Evolutionary conservation across 768 basidiomycete genomes (phyloP).

Genomic region (Crassisporium funariophilum): DNA sequence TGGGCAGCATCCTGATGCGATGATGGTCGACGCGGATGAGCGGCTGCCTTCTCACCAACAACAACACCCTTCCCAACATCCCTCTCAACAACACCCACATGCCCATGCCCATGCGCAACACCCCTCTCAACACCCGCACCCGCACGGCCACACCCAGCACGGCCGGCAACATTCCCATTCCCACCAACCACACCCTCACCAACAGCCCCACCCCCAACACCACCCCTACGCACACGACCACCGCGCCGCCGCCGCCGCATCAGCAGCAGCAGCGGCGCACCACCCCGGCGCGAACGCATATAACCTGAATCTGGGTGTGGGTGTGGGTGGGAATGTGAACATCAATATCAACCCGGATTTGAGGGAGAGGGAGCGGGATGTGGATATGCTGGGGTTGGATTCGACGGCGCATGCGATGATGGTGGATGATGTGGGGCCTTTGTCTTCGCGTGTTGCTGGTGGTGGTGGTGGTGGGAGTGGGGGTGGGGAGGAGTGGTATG

Average conservation of each 20-base stretch:
- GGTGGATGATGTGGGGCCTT: too few relatives aligned
- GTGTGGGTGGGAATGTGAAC: too few relatives aligned
- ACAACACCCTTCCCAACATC: background rate
- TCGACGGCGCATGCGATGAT: too few relatives aligned
- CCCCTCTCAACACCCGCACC: background rate
- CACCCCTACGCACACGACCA: background rate
- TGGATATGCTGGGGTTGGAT: too few relatives aligned
- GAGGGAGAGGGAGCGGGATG: too few relatives aligned
- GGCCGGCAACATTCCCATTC: background rate
- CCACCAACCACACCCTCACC: background rate
- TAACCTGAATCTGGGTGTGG: too few relatives aligned
- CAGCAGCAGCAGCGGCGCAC: background rate
- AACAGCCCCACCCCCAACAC: background rate
- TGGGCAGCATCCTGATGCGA: background rate
- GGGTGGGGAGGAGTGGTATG: conserved; percentile 7
- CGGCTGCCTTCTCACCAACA: background rate
- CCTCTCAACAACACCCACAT: background rate
- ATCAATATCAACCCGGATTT: too few relatives aligned
- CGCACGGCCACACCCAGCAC: background rate
- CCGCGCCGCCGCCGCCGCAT: background rate
- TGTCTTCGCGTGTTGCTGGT: background rate
- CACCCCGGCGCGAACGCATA: too few relatives aligned
- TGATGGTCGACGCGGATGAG: background rate
- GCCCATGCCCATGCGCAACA: background rate
- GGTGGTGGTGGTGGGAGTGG: background rate